phyloP scores from a whole-genome alignment of 1,139 yeast genomes.

The Blastobotrys persicus region DNA sequence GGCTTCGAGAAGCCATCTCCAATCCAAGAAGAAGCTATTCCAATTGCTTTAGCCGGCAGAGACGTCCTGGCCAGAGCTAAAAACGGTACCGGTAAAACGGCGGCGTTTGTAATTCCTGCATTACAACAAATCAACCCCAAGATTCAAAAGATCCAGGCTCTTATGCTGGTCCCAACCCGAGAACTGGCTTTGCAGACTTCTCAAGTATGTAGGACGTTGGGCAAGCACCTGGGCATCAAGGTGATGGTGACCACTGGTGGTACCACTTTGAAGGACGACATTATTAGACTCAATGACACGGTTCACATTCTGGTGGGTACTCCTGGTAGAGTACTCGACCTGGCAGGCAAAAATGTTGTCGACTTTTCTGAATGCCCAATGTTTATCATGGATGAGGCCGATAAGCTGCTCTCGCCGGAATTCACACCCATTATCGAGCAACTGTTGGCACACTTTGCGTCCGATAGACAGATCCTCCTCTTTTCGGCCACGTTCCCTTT shows the following conservation, averaged over 20 bases:
- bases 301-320: constrained; percentile 92
- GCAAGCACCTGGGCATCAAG: constrained; percentile 87
- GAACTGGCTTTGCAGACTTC: constrained; percentile 96
- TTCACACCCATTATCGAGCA: constrained; percentile 87
- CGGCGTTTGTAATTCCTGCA: constrained; percentile 89
- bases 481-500: constrained; percentile 96
- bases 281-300: constrained; percentile 85
- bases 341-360: constrained; percentile 84
- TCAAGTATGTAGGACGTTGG: constrained; percentile 95
- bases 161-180: constrained; percentile 89
- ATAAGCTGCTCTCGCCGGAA: constrained; percentile 90
- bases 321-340: constrained; percentile 94
- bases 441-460: constrained; percentile 77
- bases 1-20: constrained; percentile 99
- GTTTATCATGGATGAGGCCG: constrained; percentile 99
- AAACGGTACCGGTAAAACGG: constrained; percentile 98
- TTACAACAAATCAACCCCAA: constrained; percentile 84
- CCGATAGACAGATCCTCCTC: constrained; percentile 76
- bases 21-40: constrained; percentile 95
- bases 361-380: constrained; percentile 84
- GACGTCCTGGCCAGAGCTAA: constrained; percentile 97
- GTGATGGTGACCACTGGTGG: constrained; percentile 99
- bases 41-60: constrained; percentile 92
- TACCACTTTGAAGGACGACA: constrained; percentile 90
- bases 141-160: constrained; percentile 78